A percentile compares a stretch with the other conserved stretches of the same genome.
Evolutionary conservation across 495 filamentous ascomycete genomes (phyloP).

Genomic region (Endocarpon pusillum): DNA sequence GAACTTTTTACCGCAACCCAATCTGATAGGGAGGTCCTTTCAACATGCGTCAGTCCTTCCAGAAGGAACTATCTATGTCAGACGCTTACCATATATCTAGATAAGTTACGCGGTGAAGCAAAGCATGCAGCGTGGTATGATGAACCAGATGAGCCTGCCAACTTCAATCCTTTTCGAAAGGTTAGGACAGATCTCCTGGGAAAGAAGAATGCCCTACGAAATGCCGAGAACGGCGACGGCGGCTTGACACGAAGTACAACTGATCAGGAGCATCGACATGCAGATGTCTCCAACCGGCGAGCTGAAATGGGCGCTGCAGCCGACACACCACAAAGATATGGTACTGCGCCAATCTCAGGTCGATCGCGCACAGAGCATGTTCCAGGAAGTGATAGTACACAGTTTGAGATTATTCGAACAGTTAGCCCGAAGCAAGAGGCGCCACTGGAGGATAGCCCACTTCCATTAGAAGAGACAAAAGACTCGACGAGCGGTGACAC

Average conservation of each 20-base stretch:
- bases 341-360: constrained; percentile 15
- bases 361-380: no score
- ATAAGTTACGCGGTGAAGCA: constrained; percentile 28
- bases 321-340: constrained; percentile 14
- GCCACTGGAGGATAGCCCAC: no score
- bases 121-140: constrained; percentile 31
- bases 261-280: constrained; percentile 14
- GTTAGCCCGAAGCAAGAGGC: no score
- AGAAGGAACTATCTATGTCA: background rate
- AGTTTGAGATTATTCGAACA: no score
- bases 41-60: constrained; percentile 1
- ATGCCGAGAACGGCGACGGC: constrained; percentile 14
- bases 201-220: constrained; percentile 19
- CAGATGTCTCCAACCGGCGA: constrained; percentile 14
- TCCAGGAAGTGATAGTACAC: no score
- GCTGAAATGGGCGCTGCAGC: constrained; percentile 14
- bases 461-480: no score
- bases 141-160: constrained; percentile 22
- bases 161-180: constrained; percentile 34
- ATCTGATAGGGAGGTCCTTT: no score
- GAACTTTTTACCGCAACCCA: no score
- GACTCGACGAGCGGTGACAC: background rate
- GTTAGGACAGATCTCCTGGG: constrained; percentile 16
- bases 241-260: constrained; percentile 8
- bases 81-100: constrained; percentile 12